Percentiles rank a stretch among this genome's conserved stretches.
phyloP scores from a whole-genome alignment of 2,329 filamentous ascomycete species.

The Nothophaeocryptopus gaeumannii region DNA sequence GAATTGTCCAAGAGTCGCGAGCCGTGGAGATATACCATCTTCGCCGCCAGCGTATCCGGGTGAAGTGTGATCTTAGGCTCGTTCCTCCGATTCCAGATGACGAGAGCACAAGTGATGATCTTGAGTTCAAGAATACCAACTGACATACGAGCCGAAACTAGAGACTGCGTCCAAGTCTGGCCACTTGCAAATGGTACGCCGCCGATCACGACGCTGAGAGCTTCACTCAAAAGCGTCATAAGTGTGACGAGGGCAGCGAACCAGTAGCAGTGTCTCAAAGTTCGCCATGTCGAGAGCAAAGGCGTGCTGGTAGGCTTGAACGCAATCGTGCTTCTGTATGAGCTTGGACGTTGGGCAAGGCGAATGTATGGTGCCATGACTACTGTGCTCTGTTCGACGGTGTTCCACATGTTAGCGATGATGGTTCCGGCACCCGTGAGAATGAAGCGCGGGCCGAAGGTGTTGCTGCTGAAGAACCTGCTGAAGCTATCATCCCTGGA shows the following conservation, averaged over 20 bases:
- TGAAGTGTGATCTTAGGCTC: conserved; percentile 17
- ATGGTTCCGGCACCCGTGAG: conserved; percentile 19
- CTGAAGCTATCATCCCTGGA: conserved; percentile 20
- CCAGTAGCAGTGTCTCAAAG: conserved; percentile 13
- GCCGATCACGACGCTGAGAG: conserved; percentile 20
- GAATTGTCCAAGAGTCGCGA: conserved; percentile 16
- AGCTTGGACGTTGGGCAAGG: conserved; percentile 6
- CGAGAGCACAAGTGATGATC: conserved; percentile 12
- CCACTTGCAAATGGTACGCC: conserved; percentile 20
- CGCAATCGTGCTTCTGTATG: conserved; percentile 10
- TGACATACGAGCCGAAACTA: conserved; percentile 19
- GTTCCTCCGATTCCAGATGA: conserved; percentile 11
- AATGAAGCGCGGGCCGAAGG: conserved; percentile 24
- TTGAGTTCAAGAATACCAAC: conserved; percentile 18
- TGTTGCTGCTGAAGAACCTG: conserved; percentile 23
- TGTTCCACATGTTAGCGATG: conserved; percentile 17
- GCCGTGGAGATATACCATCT: conserved; percentile 17
- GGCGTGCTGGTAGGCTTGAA: conserved; percentile 21
- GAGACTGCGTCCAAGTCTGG: conserved; percentile 16
- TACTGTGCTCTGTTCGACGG: conserved; percentile 17
- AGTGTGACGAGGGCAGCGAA: conserved; percentile 14
- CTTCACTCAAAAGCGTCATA: conserved; percentile 16
- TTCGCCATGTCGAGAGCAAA: conserved; percentile 14
- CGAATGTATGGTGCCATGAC: conserved; percentile 18
- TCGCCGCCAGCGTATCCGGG: conserved; percentile 20